Evolutionary conservation across 345 rosid genomes (phyloP), one percentile per base, ranked within the genome.

Genomic region (Laguncularia racemosa): DNA sequence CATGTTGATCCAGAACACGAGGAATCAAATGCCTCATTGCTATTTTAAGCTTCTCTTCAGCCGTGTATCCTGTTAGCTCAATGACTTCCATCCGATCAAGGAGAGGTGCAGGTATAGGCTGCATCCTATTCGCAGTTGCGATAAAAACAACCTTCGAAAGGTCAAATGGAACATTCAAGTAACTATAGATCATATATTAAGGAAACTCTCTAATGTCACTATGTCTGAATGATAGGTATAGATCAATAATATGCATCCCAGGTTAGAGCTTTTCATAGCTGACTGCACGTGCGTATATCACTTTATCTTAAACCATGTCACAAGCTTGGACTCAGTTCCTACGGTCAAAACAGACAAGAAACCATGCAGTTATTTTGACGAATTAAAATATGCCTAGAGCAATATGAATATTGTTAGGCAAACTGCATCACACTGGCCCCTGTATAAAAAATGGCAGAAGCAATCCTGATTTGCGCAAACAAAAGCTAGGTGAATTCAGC

Each of bases 11-110:
- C 66, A 93, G 75, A 61, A 93, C 99, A 70, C 97, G 78, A 66
- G 99, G 99, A 76, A 93, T 84, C 70, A 93, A 74, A 85, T 89
- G 89, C 38, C 73, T 84, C 86, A 87, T 84, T 46, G 99, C 97
- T 75, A 89, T 93, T 71, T 65, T 81, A 53, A 89, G 95, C 76
- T 93, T 93, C 76, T 93, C 99, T 71, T 89, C 99, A 61, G 82
- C 87, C 14, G 96, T 89, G 76, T 93, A 93, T 49, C 97, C 99
- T 67, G 99, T 97, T 61, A 93, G 76, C 76, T 93, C 99, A 67
- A 93, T 89, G 53, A 89, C 88, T 76, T 93, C 97, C 99, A 93
- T 87, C 77, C 99, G 84, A 71, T 93, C 99, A 57, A 85, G 69
- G 50, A 93, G 96, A 26, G 99, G 80, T 16, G 99, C 95, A 67